Base-by-base conservation (phyloP, 31 red algal species). In the Odonthalia washingtoniensis region DNA sequence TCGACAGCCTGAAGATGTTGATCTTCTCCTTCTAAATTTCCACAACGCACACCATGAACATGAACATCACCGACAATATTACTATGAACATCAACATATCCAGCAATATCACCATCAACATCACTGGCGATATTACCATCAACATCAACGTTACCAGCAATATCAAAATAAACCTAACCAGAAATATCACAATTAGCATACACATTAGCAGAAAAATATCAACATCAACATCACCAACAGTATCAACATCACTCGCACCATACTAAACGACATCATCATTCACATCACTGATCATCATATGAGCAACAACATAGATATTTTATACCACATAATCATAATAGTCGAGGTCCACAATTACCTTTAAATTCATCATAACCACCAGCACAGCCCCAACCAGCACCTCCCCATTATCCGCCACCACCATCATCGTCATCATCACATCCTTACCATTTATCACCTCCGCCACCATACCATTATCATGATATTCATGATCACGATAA, bases 1-100 rank as follows among this genome's bases (percentile, higher is more conserved):
- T 91, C 97, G 46, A 46, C 87, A 21, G 78, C 72, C n/a, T 99
- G 97, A 72, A 81, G 91, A 4, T 99, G 97, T 62, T 94, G 96
- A 80, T 78, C 96, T 66, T 95, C 92, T 64, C 81, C 91, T n/a
- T 94, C 92, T 73, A 94, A n/a, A n/a, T n/a, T n/a, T n/a, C n/a
- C n/a, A n/a, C n/a, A n/a, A n/a, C n/a, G n/a, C n/a, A n/a, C n/a
- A n/a, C n/a, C 62, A 4, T 63, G 70, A 45, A 73, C 97, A 4
- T 89, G 94, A 60, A 99, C 53, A 63, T 94, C 96, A 52, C 94
- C 97, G 31, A 92, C 76, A 49, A 90, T 96, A 28, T 70, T 96
- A 44, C 73, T 72, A 4, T 67, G 82, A 66, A 83, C 89, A 35
- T 61, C 76, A 16, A 53, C 85, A 46, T 86, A 92, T 42, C n/a